Evolutionary conservation across 2,329 filamentous ascomycete species (phyloP), one percentile per base, ranked within the genome.

Genomic region (Eurotiales sp.): DNA sequence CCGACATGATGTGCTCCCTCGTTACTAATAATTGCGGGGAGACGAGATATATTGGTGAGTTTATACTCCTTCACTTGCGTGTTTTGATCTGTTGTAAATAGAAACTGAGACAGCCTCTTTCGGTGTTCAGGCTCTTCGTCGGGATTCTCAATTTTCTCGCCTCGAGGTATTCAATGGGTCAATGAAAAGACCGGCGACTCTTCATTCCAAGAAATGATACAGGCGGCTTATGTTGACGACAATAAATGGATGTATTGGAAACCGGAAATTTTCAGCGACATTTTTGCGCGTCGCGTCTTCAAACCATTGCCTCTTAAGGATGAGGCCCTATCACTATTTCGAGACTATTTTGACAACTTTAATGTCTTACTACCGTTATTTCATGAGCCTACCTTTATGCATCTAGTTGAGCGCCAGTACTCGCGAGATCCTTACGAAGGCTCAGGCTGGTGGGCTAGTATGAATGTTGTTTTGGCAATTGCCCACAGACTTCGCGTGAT

Each of bases 331-430:
- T 95, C 90, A 1, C 75, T 97, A 32, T 82, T 96, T 55, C 90
- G 87, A 69, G 93, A 99, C 69, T 99, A 87, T 64, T 99, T 99
- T 59, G 89, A 95, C 64, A 96, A 96, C 72, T 97, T 99, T 79
- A 99, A 99, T 75, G 93, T 90, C 82, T 92, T 97, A 82, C 96
- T 97, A 65, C 93, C 93, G 5, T 77, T 99, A 3, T 99, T 96
- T 64, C 93, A 99, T 69, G 91, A 96, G 68, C 91, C 92, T 1
- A 97, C 93, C 0, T 99, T 99, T 65, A 97, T 97, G 90, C 91
- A 96, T 65, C 77, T 97, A 4, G 90, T 96, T 27, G 90, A 97
- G 64, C 84, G 87, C 59, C 92, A 97, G 66, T 99, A 97, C 70
- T 95, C 90, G 0, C 77, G 84, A 45, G 88, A 97, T 59, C 92